Conservation (phyloP, 2,329 filamentous ascomycete genomes). For the Colletotrichum filicis region DNA sequence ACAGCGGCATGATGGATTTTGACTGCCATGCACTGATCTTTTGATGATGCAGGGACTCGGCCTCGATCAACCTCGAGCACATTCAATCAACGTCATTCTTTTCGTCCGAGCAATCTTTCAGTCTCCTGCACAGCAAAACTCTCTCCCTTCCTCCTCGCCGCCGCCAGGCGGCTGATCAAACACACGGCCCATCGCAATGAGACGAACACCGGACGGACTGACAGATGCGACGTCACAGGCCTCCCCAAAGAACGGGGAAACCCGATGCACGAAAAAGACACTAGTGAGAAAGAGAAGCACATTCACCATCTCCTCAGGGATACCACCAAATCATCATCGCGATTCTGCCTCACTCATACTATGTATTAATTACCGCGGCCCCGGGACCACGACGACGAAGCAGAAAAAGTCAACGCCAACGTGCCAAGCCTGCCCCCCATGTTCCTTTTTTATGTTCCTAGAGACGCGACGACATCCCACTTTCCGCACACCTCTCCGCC, state of each 20-base stretch:
- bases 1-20: not conserved
- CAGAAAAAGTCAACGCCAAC: not conserved
- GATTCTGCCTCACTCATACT: not conserved
- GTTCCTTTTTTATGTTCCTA: not conserved
- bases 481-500: slow-evolving; percentile 3
- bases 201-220: slow-evolving; percentile 18
- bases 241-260: not conserved
- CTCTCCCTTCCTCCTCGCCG: not conserved
- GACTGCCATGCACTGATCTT: not conserved
- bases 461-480: not conserved
- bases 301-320: not conserved
- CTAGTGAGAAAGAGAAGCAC: not conserved
- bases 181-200: slow-evolving; percentile 1
- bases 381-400: not conserved
- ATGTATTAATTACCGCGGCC: not conserved
- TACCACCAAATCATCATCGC: not conserved
- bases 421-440: not conserved
- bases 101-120: not conserved
- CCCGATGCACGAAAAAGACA: not conserved
- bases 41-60: not conserved
- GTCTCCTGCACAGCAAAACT: not conserved
- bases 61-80: not conserved
- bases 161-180: slow-evolving; percentile 14
- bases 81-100: not conserved
- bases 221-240: slow-evolving; percentile 20